Conservation (phyloP, 306 rosid species). For the Acacia acuminata region DNA sequence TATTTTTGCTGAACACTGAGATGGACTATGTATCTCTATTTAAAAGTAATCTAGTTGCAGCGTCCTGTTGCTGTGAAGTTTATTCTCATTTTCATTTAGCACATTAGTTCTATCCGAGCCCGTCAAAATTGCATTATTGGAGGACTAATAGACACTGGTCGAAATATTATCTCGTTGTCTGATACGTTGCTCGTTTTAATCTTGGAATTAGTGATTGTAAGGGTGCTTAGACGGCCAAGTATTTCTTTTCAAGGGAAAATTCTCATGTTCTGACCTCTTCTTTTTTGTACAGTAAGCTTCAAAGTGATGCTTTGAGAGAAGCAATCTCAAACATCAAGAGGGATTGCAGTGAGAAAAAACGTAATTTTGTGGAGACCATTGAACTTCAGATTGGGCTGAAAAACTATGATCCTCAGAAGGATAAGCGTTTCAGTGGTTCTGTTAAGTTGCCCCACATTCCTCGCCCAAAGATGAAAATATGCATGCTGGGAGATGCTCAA, state of each 20-base stretch:
- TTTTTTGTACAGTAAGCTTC: constrained; percentile 52
- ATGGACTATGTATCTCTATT: neutral
- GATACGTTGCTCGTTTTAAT: neutral
- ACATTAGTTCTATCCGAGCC: neutral
- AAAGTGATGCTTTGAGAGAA: constrained; percentile 62
- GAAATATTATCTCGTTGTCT: neutral
- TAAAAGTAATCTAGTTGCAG: neutral
- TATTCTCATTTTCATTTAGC: neutral
- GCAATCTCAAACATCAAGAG: constrained; percentile 42
- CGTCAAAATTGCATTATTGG: neutral
- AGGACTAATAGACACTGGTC: neutral
- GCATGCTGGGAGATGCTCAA: constrained; percentile 78
- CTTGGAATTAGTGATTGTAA: neutral
- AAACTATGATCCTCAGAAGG: constrained; percentile 72
- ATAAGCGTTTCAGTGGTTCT: constrained; percentile 75
- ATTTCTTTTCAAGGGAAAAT: neutral
- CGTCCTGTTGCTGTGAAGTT: neutral
- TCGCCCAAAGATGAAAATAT: constrained; percentile 69
- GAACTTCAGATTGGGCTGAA: constrained; percentile 73
- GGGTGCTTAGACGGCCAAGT: neutral
- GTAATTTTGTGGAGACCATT: constrained; percentile 62
- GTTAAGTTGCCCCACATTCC: constrained; percentile 75
- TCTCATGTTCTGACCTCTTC: neutral
- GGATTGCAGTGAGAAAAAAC: constrained; percentile 44
- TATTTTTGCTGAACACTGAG: neutral